These are phyloP conservation scores for Sphagnum fallax DNA, from an alignment of 228 moss, liverwort and hornwort genomes.

Conservation along the genomic window DNA sequence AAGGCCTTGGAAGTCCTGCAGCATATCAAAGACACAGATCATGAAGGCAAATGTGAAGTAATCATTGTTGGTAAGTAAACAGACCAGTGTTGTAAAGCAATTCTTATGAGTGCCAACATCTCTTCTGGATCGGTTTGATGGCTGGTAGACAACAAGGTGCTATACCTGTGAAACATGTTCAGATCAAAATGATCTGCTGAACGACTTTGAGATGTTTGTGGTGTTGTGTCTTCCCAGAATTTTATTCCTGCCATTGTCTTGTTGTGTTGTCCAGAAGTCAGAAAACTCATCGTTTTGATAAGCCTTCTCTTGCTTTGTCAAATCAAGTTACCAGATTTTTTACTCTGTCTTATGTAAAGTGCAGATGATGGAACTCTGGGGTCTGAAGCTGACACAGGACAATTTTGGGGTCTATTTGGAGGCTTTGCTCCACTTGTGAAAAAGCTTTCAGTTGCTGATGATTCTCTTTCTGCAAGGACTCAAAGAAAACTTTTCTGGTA, in stretches of 20 bases:
- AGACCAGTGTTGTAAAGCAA: neutral
- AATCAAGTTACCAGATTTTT: constrained; percentile 3
- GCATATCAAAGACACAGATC: constrained; percentile 55
- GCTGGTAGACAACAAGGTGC: no score
- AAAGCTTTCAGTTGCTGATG: constrained; percentile 29
- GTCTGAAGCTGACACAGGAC: constrained; percentile 28
- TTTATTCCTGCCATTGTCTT: neutral
- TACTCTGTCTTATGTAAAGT: neutral
- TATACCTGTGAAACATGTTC: no score
- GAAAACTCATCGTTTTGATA: no score
- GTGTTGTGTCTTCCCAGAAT: neutral
- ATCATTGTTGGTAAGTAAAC: constrained; percentile 48
- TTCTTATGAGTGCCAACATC: neutral
- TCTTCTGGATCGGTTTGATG: neutral
- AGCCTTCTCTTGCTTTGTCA: neutral
- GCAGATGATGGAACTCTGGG: constrained; percentile 42
- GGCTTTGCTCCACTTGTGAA: constrained; percentile 42
- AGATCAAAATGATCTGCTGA: no score
- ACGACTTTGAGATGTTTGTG: neutral
- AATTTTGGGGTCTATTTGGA: constrained; percentile 40
- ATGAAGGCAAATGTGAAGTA: constrained; percentile 49
- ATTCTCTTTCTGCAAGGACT: constrained; percentile 12
- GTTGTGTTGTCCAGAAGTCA: neutral
- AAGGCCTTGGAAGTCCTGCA: constrained; percentile 68
- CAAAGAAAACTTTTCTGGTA: constrained; percentile 39